Conservation (phyloP, 306 rosid genomes). For the Castanospermum australe region DNA sequence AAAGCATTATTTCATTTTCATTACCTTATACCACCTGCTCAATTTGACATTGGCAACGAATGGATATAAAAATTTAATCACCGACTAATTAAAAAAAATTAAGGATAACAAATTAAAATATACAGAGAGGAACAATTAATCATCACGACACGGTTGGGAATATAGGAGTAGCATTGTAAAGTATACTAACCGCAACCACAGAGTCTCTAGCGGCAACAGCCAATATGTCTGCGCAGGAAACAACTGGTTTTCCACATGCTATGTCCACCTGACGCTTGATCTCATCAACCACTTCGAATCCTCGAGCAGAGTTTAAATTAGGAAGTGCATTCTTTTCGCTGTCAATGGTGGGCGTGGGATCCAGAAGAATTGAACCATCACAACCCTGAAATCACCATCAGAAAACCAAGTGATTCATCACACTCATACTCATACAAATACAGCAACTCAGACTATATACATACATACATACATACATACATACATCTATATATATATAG, state of each 20-base stretch:
- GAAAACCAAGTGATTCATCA: neutral
- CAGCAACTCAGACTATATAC: neutral
- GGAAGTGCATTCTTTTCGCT: conserved; percentile 36
- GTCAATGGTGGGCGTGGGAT: conserved; percentile 34
- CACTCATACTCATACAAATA: neutral
- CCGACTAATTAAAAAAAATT: neutral
- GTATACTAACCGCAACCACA: conserved; percentile 25
- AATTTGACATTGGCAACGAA: neutral
- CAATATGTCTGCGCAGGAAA: conserved; percentile 54
- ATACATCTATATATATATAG: too few relatives aligned
- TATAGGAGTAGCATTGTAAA: neutral
- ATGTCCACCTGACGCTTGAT: conserved; percentile 37
- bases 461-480: neutral
- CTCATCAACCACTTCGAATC: conserved; percentile 49
- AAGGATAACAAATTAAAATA: neutral
- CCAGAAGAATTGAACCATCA: conserved; percentile 49
- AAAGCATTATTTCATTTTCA: too few relatives aligned
- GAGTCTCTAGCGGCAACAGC: conserved; percentile 48
- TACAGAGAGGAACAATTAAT: neutral
- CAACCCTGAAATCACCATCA: conserved; percentile 38
- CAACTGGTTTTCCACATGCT: conserved; percentile 39
- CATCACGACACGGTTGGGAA: neutral
- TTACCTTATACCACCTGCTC: too few relatives aligned
- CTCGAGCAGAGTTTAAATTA: conserved; percentile 26
- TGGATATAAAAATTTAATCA: neutral